Evolutionary conservation across 768 basidiomycete species (phyloP).

Genomic region (Mrakia frigida): DNA sequence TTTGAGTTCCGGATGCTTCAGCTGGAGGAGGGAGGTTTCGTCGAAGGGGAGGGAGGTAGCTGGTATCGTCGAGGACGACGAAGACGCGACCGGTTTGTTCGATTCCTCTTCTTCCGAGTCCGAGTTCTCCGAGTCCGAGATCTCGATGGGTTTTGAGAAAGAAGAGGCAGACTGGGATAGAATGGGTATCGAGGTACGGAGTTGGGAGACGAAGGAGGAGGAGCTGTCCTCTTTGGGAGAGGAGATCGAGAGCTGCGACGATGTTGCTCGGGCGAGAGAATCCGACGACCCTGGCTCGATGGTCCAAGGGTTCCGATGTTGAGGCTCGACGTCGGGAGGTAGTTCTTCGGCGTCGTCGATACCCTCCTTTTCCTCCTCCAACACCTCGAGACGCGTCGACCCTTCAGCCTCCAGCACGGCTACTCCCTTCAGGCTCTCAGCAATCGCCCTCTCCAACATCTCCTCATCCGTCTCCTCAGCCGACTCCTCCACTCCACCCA

Average conservation of each 20-base stretch:
- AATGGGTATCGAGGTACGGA: background rate
- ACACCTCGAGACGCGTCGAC: background rate
- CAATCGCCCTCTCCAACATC: constrained; percentile 31
- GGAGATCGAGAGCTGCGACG: background rate
- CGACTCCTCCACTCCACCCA: background rate
- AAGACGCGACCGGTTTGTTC: background rate
- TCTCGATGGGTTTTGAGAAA: background rate
- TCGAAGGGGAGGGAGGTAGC: background rate
- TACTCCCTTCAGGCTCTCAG: constrained; percentile 34
- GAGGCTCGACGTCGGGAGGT: background rate
- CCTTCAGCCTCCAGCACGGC: background rate
- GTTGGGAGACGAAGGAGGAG: constrained; percentile 3
- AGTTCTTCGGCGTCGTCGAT: background rate
- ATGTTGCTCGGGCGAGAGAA: background rate
- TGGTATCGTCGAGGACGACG: background rate
- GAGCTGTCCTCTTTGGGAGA: background rate
- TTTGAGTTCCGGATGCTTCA: constrained; percentile 17
- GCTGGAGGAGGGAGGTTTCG: background rate
- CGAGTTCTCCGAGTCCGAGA: background rate
- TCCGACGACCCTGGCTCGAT: background rate
- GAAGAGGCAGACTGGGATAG: background rate
- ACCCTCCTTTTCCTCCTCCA: too few species aligned
- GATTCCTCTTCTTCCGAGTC: background rate
- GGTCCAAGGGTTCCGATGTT: background rate
- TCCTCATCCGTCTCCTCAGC: background rate